Percentiles rank a stretch among this genome's conserved stretches.
These are phyloP conservation scores for Solanum rostratum DNA, from an alignment of 257 asterid genomes.

Conservation along the genomic window DNA sequence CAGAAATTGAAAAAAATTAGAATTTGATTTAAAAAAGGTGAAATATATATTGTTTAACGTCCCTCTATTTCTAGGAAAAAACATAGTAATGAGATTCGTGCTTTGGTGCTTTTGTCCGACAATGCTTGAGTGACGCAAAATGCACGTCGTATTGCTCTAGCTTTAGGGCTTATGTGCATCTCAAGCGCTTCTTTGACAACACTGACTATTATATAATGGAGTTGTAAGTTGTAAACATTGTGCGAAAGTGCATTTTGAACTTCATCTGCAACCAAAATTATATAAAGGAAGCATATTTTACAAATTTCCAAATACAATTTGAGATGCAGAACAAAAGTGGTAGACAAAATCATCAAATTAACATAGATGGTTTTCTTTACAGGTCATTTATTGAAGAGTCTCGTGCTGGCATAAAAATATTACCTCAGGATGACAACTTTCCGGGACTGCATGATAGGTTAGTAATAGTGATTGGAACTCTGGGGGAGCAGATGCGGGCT, in stretches of 20 bases:
- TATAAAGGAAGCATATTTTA: not conserved
- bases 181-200: not conserved
- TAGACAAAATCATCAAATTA: not conserved
- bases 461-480: conserved; percentile 63
- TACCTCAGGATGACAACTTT: conserved; percentile 65
- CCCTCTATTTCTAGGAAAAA: not conserved
- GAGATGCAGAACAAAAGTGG: not conserved
- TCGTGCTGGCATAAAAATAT: conserved; percentile 68
- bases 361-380: not conserved
- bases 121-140: not conserved
- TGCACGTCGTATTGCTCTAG: not conserved
- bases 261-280: not conserved
- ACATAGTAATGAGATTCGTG: not conserved
- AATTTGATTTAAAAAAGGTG: not conserved
- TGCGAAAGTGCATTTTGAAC: not conserved
- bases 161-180: not conserved
- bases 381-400: conserved; percentile 74
- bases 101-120: not conserved
- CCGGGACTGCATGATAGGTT: conserved; percentile 90
- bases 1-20: not conserved
- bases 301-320: not conserved
- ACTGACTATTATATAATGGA: not conserved
- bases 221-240: not conserved
- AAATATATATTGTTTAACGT: not conserved
- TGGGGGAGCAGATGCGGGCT: conserved; percentile 71